These are phyloP conservation scores for Auricularia auricula-judae DNA, from an alignment of 768 basidiomycete species.

Conservation along the genomic window DNA sequence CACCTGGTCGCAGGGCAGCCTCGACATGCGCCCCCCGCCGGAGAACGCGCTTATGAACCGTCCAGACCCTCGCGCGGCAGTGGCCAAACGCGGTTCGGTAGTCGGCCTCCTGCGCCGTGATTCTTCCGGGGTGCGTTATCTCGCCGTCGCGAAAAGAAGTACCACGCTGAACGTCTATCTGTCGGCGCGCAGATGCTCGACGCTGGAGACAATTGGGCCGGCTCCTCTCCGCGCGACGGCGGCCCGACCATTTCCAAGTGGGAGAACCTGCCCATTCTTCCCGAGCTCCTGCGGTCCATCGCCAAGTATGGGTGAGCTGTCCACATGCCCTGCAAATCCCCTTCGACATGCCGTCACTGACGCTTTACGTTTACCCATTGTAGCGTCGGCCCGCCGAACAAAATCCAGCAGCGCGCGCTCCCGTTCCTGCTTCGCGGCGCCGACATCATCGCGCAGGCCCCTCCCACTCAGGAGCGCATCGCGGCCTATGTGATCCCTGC, in stretches of 20 bases:
- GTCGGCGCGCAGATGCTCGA: conserved; percentile 36
- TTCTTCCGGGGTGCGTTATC: conserved; percentile 51
- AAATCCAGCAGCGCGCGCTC: conserved; percentile 94
- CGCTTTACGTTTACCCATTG: neutral
- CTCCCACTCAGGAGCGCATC: conserved; percentile 96
- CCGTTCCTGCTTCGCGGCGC: conserved; percentile 89
- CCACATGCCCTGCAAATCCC: conserved; percentile 4
- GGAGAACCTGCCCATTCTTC: conserved; percentile 82
- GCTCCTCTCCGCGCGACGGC: conserved; percentile 46
- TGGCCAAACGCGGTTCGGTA: conserved; percentile 68
- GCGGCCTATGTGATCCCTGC: conserved; percentile 94
- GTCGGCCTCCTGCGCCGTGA: conserved; percentile 60
- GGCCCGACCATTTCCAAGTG: conserved; percentile 88
- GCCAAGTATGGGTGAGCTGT: conserved; percentile 81
- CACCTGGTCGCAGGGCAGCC: conserved; percentile 75
- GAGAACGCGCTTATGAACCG: conserved; percentile 27
- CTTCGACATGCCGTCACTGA: neutral
- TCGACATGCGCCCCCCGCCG: conserved; percentile 45
- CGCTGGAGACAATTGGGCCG: conserved; percentile 39
- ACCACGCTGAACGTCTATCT: too few relatives aligned
- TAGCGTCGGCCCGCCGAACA: conserved; percentile 95
- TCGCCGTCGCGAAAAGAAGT: neutral
- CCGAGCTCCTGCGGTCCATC: conserved; percentile 80
- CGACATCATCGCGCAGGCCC: conserved; percentile 98
- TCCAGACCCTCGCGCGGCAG: conserved; percentile 21